phyloP scores from a whole-genome alignment of 73 alveolate genomes.

The Paramecium caudatum region DNA sequence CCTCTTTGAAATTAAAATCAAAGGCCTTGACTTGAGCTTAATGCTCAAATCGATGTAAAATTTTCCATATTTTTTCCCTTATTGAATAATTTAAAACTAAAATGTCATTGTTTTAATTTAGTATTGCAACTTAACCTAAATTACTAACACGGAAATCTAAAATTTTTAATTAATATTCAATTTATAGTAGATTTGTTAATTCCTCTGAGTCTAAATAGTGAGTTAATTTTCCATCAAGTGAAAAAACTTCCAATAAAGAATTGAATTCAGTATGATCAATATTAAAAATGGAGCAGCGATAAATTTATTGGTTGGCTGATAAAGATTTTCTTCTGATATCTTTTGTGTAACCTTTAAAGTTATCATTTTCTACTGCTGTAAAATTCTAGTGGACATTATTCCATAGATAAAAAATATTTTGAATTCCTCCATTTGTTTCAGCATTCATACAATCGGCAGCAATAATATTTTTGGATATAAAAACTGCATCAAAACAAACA shows the following conservation, averaged over 20 bases:
- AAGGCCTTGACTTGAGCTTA: neutral
- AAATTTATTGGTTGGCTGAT: neutral
- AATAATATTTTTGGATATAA: neutral
- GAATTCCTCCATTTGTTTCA: conserved; percentile 29
- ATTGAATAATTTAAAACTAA: neutral
- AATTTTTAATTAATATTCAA: neutral
- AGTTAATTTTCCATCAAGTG: neutral
- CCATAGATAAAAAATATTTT: conserved; percentile 9
- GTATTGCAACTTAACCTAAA: conserved; percentile 8
- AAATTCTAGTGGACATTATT: neutral
- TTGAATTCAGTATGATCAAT: neutral
- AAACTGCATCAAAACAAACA: neutral
- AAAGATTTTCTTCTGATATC: neutral
- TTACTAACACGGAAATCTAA: neutral
- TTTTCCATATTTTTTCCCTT: neutral
- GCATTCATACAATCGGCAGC: conserved; percentile 20
- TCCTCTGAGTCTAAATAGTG: neutral
- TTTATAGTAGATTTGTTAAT: neutral
- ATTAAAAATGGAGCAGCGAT: neutral
- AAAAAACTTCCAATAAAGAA: conserved; percentile 1
- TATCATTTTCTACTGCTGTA: neutral
- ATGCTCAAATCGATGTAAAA: conserved; percentile 9
- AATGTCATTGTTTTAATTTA: neutral
- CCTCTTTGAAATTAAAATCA: neutral
- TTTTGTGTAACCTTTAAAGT: neutral